These are phyloP conservation scores for Didymella pomorum DNA, from an alignment of 2,329 filamentous ascomycete species.

Conservation along the genomic window DNA sequence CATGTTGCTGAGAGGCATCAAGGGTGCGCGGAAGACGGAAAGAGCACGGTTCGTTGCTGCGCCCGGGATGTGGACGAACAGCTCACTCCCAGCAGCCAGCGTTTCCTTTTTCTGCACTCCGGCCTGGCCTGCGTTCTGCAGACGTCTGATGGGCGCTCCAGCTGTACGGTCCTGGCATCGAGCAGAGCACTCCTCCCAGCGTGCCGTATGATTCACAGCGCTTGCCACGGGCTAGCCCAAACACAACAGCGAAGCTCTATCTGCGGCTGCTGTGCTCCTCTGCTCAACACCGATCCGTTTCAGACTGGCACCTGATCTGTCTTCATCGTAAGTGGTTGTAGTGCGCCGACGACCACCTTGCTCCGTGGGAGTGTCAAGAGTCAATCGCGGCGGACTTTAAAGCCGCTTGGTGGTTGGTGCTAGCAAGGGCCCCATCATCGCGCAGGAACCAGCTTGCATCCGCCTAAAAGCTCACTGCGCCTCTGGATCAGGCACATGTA, in stretches of 20 bases:
- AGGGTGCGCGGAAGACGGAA: conserved; percentile 46
- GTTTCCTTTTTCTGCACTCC: conserved; percentile 42
- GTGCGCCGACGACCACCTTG: conserved; percentile 28
- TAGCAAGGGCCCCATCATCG: conserved; percentile 47
- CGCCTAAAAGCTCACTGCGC: conserved; percentile 38
- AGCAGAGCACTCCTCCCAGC: conserved; percentile 38
- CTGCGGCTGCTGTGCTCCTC: conserved; percentile 47
- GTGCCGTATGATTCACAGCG: conserved; percentile 36
- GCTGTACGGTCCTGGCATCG: conserved; percentile 40
- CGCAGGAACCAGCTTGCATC: conserved; percentile 39
- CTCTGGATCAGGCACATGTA: conserved; percentile 23
- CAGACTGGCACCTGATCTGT: conserved; percentile 43
- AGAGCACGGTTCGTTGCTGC: conserved; percentile 37
- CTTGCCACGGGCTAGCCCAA: conserved; percentile 39
- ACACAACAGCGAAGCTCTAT: conserved; percentile 35
- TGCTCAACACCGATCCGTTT: conserved; percentile 43
- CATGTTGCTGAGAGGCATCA: conserved; percentile 33
- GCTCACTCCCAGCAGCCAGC: conserved; percentile 32
- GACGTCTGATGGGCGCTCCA: conserved; percentile 40
- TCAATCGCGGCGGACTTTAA: conserved; percentile 38
- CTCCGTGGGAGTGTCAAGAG: conserved; percentile 32
- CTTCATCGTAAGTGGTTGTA: conserved; percentile 40
- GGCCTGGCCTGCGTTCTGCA: conserved; percentile 12
- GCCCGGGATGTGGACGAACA: conserved; percentile 28
- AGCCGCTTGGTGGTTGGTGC: conserved; percentile 43